A percentile compares a stretch with the other conserved stretches of the same genome.
These are phyloP conservation scores for Russula dissimulans DNA, from an alignment of 768 basidiomycete genomes.

Conservation along the genomic window DNA sequence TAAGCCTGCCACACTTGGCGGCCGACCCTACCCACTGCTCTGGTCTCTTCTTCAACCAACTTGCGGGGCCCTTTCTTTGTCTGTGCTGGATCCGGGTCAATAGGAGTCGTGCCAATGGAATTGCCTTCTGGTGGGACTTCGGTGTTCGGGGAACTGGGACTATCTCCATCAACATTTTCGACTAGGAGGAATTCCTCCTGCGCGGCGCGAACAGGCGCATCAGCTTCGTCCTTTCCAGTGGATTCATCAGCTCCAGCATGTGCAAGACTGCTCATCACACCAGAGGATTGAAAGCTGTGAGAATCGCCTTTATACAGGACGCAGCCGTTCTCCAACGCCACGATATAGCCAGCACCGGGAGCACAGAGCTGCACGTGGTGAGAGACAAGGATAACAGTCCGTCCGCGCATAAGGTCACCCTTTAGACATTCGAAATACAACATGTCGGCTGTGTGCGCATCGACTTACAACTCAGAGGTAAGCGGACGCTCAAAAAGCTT, in stretches of 20 bases:
- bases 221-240: conserved; percentile 29
- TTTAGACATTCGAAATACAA: conserved; percentile 71
- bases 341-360: conserved; percentile 71
- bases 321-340: conserved; percentile 76
- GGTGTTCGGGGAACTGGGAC: conserved; percentile 24
- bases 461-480: conserved; percentile 38
- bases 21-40: conserved; percentile 40
- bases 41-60: conserved; percentile 60
- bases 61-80: conserved; percentile 63
- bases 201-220: conserved; percentile 27
- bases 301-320: conserved; percentile 63
- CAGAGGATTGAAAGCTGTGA: conserved; percentile 57
- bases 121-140: conserved; percentile 32
- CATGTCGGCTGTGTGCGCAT: conserved; percentile 78
- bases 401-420: conserved; percentile 66
- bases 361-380: conserved; percentile 89
- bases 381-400: conserved; percentile 85
- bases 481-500: neutral
- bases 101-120: conserved; percentile 33
- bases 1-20: conserved; percentile 39
- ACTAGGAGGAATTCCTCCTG: conserved; percentile 7
- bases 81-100: conserved; percentile 22
- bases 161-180: conserved; percentile 23
- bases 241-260: conserved; percentile 40
- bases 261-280: conserved; percentile 55